Percentiles rank a stretch among this genome's conserved stretches.
Evolutionary conservation across 495 filamentous ascomycete genomes (phyloP).

Genomic region (Clohesyomyces aquaticus): DNA sequence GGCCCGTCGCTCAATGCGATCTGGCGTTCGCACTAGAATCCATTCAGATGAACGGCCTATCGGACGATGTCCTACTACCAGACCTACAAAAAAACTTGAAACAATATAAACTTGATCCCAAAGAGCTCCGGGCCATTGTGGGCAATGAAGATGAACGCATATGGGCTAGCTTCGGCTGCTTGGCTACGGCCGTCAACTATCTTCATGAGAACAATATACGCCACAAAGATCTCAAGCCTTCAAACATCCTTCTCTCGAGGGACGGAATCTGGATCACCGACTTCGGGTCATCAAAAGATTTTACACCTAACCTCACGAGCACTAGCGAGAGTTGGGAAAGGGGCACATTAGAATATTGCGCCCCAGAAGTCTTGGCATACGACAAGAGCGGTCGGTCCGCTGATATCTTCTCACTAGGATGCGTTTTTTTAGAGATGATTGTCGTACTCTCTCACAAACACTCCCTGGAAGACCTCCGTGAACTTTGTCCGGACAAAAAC

Average conservation of each 20-base stretch:
- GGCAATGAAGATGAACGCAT: not conserved
- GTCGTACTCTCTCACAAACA: not conserved
- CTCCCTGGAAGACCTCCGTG: not conserved
- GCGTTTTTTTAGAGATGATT: constrained; percentile 22
- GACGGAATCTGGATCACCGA: constrained; percentile 21
- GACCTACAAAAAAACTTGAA: not conserved
- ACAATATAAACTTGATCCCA: not conserved
- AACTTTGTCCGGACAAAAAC: not conserved
- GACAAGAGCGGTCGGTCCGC: constrained; percentile 16
- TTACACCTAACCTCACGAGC: constrained; percentile 17
- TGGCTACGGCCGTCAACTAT: constrained; percentile 7
- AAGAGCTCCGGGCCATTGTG: not conserved
- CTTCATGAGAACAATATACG: constrained; percentile 16
- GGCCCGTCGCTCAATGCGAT: constrained; percentile 24
- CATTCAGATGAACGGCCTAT: not conserved
- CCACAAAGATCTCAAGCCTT: constrained; percentile 24
- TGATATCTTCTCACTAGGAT: constrained; percentile 23
- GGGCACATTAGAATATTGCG: constrained; percentile 23
- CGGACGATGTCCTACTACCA: not conserved
- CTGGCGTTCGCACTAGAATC: not conserved
- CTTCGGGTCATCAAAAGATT: constrained; percentile 21
- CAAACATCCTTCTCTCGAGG: constrained; percentile 19
- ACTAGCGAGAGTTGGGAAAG: constrained; percentile 24
- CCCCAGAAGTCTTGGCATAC: constrained; percentile 14
- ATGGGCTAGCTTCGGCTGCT: constrained; percentile 5